Evolutionary conservation across 2,329 filamentous ascomycete genomes (phyloP).

Genomic region (Fusarium robinianum): DNA sequence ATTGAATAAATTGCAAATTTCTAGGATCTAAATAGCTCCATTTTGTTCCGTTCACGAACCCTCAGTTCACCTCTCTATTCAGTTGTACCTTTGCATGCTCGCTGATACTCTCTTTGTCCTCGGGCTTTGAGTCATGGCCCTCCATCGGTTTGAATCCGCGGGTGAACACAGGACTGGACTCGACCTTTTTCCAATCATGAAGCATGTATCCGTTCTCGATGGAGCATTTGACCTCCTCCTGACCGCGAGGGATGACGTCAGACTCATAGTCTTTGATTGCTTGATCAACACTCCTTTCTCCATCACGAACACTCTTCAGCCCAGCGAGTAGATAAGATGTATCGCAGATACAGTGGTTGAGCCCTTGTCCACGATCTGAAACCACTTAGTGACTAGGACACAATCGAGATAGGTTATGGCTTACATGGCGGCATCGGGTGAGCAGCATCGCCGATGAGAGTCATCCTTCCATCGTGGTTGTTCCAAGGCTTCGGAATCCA

Average conservation of each 20-base stretch:
- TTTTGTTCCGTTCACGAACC: background rate
- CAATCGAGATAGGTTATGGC: background rate
- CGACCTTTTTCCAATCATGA: constrained; percentile 31
- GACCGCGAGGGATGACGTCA: constrained; percentile 27
- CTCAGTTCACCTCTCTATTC: background rate
- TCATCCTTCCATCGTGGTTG: constrained; percentile 26
- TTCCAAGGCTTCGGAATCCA: constrained; percentile 29
- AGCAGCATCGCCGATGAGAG: constrained; percentile 27
- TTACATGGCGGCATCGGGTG: constrained; percentile 34
- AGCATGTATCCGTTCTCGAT: constrained; percentile 31
- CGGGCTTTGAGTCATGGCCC: constrained; percentile 18
- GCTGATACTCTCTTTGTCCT: constrained; percentile 1
- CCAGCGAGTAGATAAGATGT: constrained; percentile 20
- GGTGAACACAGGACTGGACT: constrained; percentile 28
- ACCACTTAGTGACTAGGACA: background rate
- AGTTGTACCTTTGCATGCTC: constrained; percentile 1
- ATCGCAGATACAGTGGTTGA: constrained; percentile 32
- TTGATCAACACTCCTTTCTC: constrained; percentile 1
- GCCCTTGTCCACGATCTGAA: constrained; percentile 29
- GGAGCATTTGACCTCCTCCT: constrained; percentile 32
- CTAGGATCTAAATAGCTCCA: background rate
- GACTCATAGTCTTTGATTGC: constrained; percentile 21
- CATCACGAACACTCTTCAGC: constrained; percentile 4
- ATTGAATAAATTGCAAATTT: background rate
- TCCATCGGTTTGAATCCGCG: constrained; percentile 33